Evolutionary conservation across 1,284 basidiomycete species (phyloP), one percentile per base, ranked within the genome.

Genomic region (Rhodotorula glutinis): DNA sequence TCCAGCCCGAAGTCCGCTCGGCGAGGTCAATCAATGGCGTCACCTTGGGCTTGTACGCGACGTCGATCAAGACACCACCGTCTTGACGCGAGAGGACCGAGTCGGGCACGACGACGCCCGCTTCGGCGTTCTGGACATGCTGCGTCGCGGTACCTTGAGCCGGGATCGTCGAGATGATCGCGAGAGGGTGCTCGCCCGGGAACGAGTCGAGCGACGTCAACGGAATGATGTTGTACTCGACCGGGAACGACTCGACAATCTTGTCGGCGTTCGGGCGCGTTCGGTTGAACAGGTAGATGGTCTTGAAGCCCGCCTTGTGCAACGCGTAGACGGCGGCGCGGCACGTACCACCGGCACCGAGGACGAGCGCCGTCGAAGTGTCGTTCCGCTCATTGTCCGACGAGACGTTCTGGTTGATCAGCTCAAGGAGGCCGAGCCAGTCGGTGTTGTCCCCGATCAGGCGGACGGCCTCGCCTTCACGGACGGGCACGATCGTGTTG

Each of bases 381-480:
- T 71, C 71, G 58, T 68, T 65, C 51, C 65, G 66, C 53, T 71
- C 71, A 52, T 71, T 68, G 43, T 77, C 68, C 30, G 73, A 59
- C 25, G 70, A 68, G 44, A 82, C 82, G 64, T 78, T 77, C 56
- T 70, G 67, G 47, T 66, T 64, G 13, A 80, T 79, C 54, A 85
- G 84, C 27, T 86, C 82, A 33, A 83, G 83, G 72, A 97, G 94
- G 0, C 91, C 93, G 58, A 89, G 79, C 88, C 92, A 96, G 77
- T 96, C 93, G 0, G 92, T 95, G 80, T 97, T 97, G 76, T 96
- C 92, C 2, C 94, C 93, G 58, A 85, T 81, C 40, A 97, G 81
- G 30, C 81, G 79, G 4, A 82, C 80, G 21, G 81, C 79, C 1
- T 85, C 85, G 60, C 83, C 82, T 3, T 79, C 76, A 43, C 73